Base-by-base conservation (phyloP, 2,329 filamentous ascomycete species). In the Cladosporium sp. region DNA sequence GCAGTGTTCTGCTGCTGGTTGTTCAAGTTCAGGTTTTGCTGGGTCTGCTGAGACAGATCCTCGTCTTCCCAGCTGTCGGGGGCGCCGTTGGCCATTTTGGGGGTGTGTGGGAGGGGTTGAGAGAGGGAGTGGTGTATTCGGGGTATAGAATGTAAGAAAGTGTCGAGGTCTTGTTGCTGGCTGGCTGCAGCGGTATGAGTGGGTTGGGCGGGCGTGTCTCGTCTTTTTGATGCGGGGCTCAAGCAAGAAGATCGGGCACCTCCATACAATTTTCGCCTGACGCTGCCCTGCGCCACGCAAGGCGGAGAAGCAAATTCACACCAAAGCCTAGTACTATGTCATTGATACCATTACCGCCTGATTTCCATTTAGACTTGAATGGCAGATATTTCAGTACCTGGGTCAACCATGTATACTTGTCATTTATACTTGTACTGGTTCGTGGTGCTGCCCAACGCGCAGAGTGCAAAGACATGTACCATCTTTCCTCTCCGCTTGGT, bases 31-130 rank as follows among this genome's bases (percentile, higher is more conserved):
- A 78, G 67, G 53, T 74, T 72, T 66, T 76, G 77, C 68, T 78
- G 76, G 7, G 77, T 73, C 71, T 79, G 77, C 58, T 74, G 71
- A 58, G 77, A 71, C 66, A 78, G 74, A 53, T 76, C 71, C 55
- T 78, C 72, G 70, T 79, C 75, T 82, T 98, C 93, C 91, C 95
- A 98, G 69, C 93, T 97, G 79, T 96, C 74, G 49, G 72, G 70
- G 53, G 65, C 65, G 62, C 69, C 70, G 70, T 72, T 71, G 59
- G 72, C 69, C 72, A 74, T 74, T 23, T 16, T 57, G 59, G 18
- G 26, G 8, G 23, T 18, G 23, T 40, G 28, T 53, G 49, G 5
- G 46, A n/a, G 60, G 26, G 21, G 12, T 28, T 28, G 40, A 11
- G 44, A 21, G 14, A 21, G 26, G 37, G 16, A 28, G n/a, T 37